A percentile compares a stretch with the other conserved stretches of the same genome.
Conservation (phyloP, 2,329 filamentous ascomycete species). For the Colletotrichum sansevieriae region DNA sequence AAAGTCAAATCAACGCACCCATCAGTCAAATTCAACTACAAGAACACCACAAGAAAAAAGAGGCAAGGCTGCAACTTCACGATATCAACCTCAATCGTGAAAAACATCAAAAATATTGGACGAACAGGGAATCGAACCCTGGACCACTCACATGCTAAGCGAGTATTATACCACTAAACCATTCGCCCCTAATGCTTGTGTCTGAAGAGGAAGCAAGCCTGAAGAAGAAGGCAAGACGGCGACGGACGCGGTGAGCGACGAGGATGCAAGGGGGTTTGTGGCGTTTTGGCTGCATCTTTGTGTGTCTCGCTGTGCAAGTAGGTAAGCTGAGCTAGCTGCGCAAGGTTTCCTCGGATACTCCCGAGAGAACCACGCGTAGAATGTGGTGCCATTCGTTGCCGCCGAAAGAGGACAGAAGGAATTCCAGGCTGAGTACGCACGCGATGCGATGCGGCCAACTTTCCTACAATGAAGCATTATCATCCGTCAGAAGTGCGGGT, state of each 20-base stretch:
- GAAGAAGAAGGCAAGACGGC: neutral
- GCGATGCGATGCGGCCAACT: neutral
- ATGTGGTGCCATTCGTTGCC: neutral
- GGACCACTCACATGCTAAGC: slow-evolving; percentile 26
- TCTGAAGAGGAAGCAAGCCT: no score
- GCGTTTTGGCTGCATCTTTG: no score
- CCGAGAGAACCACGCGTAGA: no score
- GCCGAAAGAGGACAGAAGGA: neutral
- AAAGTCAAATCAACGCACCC: no score
- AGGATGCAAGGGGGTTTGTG: neutral
- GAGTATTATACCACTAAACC: slow-evolving; percentile 28
- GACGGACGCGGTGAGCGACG: neutral
- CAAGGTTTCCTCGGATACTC: no score
- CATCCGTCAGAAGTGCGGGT: no score
- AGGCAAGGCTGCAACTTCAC: no score
- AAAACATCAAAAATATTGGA: neutral
- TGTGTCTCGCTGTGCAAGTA: no score
- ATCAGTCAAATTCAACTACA: no score
- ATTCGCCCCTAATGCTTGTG: neutral
- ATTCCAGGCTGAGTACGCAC: neutral
- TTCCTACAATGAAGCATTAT: neutral
- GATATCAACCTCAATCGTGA: no score
- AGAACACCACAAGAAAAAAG: no score
- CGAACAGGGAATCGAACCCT: slow-evolving; percentile 24
- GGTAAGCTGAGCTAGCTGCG: no score